Base-by-base conservation (phyloP, 140 eudicot species). In the Oenanthe javanica region DNA sequence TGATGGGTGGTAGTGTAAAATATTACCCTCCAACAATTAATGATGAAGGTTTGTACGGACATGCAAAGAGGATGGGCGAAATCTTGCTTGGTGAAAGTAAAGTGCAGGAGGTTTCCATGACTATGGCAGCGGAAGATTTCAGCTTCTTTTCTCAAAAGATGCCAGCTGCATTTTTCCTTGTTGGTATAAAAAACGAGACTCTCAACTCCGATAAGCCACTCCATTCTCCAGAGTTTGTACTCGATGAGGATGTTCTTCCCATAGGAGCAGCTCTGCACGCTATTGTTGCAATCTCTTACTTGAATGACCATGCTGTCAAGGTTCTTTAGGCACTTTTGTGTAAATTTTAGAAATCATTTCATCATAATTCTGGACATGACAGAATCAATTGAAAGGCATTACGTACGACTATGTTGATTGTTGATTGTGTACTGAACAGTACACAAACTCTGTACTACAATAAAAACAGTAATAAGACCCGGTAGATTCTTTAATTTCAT, bases 231-330 rank as follows among this genome's bases (percentile, higher is more conserved):
- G 51, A 85, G 80, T 87, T 94, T 79, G 81, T 85, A 43, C 73
- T 92, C 3, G 96, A 86, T 45, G 97, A 94, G 82, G 86, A 86
- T 27, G 94, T 75, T 51, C 91, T 92, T 81, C 88, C 91, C 46
- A 78, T 88, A 5, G 98, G 96, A 42, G 90, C 94, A 21, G 89
- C 92, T 75, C 86, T 91, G 19, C 97, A 91, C 86, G 96, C 92
- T 21, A 88, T 90, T 3, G 89, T 94, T 9, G 93, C 96, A 0
- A 59, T 92, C 14, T 81, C 96, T 77, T 94, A 87, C 84, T 77
- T 92, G 84, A 83, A 93, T 81, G 47, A 76, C 45, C 80, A 82
- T 78, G 87, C n/a, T 45, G 84, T 52, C 47, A 40, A 77, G 49
- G 31, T 57, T n/a, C 21, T 47, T 8, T 74, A 74, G 78, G 40